phyloP scores from a whole-genome alignment of 2,329 filamentous ascomycete genomes.

The Ceratocystis eucalypticola region DNA sequence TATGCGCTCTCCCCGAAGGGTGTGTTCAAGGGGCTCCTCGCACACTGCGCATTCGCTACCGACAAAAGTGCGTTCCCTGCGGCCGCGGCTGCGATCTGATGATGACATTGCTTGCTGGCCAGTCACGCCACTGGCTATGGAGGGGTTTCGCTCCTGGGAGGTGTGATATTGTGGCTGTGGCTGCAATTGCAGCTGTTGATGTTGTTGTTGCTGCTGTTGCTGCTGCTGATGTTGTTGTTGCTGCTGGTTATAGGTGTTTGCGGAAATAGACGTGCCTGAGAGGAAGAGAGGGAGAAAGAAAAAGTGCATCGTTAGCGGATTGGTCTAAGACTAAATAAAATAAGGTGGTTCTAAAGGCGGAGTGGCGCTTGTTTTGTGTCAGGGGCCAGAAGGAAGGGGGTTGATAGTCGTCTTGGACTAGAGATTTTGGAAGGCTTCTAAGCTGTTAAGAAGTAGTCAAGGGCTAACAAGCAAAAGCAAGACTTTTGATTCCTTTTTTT shows the following conservation, averaged over 20 bases:
- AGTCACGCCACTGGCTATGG: slow-evolving; percentile 17
- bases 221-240: slow-evolving; percentile 9
- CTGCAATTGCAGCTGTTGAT: not conserved
- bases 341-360: not conserved
- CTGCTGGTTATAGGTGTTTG: slow-evolving; percentile 21
- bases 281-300: slow-evolving; percentile 3
- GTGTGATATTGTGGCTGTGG: slow-evolving; percentile 9
- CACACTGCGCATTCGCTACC: slow-evolving; percentile 91
- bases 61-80: slow-evolving; percentile 87
- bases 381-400: not conserved
- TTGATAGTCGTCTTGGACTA: not conserved
- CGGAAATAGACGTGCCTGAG: slow-evolving; percentile 9
- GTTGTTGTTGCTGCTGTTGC: slow-evolving; percentile 9
- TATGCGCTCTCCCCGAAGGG: slow-evolving; percentile 81
- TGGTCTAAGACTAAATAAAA: not conserved
- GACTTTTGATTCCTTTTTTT: not conserved
- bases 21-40: slow-evolving; percentile 93
- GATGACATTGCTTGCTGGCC: slow-evolving; percentile 28
- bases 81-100: slow-evolving; percentile 60
- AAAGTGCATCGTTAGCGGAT: slow-evolving; percentile 6
- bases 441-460: not conserved
- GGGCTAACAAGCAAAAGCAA: not conserved
- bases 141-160: slow-evolving; percentile 19
- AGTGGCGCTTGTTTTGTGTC: slow-evolving; percentile 3
- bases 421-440: not conserved